Conservation (phyloP, 2,329 filamentous ascomycete species). For the Onygena corvina region DNA sequence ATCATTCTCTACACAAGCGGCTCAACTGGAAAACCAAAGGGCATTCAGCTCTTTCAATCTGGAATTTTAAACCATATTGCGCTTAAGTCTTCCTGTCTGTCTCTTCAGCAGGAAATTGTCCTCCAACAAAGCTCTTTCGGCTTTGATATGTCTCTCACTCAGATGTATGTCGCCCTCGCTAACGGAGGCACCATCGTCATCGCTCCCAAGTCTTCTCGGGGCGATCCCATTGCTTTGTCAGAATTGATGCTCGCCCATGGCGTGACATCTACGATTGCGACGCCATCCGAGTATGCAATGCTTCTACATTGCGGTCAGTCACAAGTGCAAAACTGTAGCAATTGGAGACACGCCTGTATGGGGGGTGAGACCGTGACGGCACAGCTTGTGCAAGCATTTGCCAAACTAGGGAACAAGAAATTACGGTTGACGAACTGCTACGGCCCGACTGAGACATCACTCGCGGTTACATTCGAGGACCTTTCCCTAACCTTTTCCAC, state of each 20-base stretch:
- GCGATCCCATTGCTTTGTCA: constrained; percentile 15
- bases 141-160: constrained; percentile 16
- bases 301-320: constrained; percentile 13
- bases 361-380: constrained; percentile 16
- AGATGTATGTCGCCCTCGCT: constrained; percentile 16
- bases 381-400: constrained; percentile 11
- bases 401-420: neutral
- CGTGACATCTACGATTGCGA: constrained; percentile 17
- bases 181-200: constrained; percentile 17
- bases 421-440: constrained; percentile 12
- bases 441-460: constrained; percentile 19
- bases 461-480: too few species aligned
- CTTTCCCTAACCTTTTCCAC: too few species aligned
- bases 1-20: constrained; percentile 27
- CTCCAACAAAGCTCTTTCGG: constrained; percentile 16
- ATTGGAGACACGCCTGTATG: constrained; percentile 15
- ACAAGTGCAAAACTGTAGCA: constrained; percentile 9
- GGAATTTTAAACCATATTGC: constrained; percentile 19
- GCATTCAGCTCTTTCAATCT: constrained; percentile 25
- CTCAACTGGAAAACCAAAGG: constrained; percentile 30
- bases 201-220: constrained; percentile 12
- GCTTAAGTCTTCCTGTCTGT: neutral
- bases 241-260: constrained; percentile 13
- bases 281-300: constrained; percentile 18
- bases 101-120: constrained; percentile 8